Evolutionary conservation across 768 basidiomycete genomes (phyloP), one percentile per base, ranked within the genome.

Genomic region (Macrolepiota fuliginosa): DNA sequence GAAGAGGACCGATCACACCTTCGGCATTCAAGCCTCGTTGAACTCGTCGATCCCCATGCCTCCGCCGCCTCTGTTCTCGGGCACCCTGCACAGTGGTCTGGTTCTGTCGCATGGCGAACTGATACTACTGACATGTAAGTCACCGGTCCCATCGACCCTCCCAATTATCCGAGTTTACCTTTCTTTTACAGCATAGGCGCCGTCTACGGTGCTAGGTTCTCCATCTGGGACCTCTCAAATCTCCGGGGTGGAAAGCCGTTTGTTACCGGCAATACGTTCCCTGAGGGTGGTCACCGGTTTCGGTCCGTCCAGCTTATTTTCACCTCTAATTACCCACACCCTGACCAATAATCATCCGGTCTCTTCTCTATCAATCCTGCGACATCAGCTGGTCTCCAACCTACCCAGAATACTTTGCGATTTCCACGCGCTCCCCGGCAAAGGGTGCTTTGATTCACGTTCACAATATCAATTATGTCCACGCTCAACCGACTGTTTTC

Each of bases 331-430:
- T 54, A 54, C 29, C 49, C 49, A 58, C 53, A 61, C 58, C 29
- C 61, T 61, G 22, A 58, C 27, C n/a, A 35, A 39, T 35, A 13
- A 29, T 40, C 9, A 55, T 52, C 2, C 60, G 19, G 12, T 49
- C 2, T 50, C 17, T 51, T 27, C 46, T 54, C 47, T 37, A 12
- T 27, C 25, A 12, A 49, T n/a, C 49, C 54, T 40, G 45, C 63
- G 25, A 56, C 59, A 22, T 60, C 40, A 92, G 91, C 53, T 93
- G 92, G 92, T 92, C 88, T 65, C 85, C 81, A 24, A 88, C 89
- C 15, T 84, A 83, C 70, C 81, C 90, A 10, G 86, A 90, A 57
- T 88, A 87, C 67, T 94, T 94, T 73, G 92, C 88, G 40, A 85
- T 92, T 57, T 87, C 90, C 7, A 80, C 86, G 5, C 79, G 81